Evolutionary conservation across 2,329 filamentous ascomycete species (phyloP).

Genomic region (Aspergillus uvarum): DNA sequence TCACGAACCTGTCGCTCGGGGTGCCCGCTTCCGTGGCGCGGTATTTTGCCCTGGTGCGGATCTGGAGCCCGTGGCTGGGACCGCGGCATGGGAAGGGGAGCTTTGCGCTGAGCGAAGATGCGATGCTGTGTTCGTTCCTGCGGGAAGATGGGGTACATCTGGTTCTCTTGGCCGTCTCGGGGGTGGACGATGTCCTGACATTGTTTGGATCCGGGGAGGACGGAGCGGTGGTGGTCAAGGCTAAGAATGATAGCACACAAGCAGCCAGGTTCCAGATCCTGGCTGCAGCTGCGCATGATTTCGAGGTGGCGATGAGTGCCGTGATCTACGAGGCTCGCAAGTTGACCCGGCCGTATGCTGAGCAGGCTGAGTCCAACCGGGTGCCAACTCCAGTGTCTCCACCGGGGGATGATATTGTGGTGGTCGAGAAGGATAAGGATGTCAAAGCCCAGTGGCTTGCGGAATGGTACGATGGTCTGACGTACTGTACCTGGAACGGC

Average conservation of each 20-base stretch:
- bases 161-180: constrained; percentile 75
- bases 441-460: constrained; percentile 65
- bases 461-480: constrained; percentile 87
- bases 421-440: constrained; percentile 46
- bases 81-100: constrained; percentile 74
- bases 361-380: constrained; percentile 14
- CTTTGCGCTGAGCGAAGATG: constrained; percentile 74
- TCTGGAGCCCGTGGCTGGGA: constrained; percentile 81
- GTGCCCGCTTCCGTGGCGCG: constrained; percentile 63
- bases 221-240: constrained; percentile 68
- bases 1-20: constrained; percentile 60
- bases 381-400: constrained; percentile 30
- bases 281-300: constrained; percentile 67
- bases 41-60: constrained; percentile 79
- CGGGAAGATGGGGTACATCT: constrained; percentile 69
- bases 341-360: constrained; percentile 47
- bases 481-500: constrained; percentile 96
- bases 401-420: constrained; percentile 41
- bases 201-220: constrained; percentile 64
- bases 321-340: constrained; percentile 85
- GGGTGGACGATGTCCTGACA: constrained; percentile 67
- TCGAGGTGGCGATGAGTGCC: constrained; percentile 74
- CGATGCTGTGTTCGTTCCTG: constrained; percentile 74
- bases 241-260: constrained; percentile 66
- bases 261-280: constrained; percentile 62